Conservation (phyloP, 305 asterid species). For the Fraxinus dipetala region DNA sequence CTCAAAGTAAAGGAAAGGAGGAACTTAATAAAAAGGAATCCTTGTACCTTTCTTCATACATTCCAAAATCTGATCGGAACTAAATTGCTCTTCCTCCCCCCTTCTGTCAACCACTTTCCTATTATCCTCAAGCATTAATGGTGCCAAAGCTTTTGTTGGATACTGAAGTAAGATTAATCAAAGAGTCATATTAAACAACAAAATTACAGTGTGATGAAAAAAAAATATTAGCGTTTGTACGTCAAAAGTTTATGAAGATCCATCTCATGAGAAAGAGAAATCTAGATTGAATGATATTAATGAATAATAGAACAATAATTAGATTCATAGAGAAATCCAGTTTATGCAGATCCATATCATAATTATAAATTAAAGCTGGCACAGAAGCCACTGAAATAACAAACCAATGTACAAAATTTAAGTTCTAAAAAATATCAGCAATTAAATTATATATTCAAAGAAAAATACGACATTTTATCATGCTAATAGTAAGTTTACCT, state of each 20-base stretch:
- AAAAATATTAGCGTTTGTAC: background rate
- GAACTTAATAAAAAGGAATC: background rate
- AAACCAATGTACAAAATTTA: background rate
- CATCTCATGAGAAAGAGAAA: background rate
- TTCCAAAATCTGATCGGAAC: slow-evolving; percentile 56
- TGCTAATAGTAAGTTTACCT: background rate
- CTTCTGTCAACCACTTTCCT: slow-evolving; percentile 79
- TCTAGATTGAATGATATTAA: background rate
- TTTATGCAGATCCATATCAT: background rate
- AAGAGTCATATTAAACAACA: background rate
- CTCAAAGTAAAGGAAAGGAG: background rate
- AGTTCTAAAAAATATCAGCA: background rate
- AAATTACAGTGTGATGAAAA: background rate
- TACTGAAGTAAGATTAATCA: slow-evolving; percentile 40
- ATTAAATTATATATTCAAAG: background rate
- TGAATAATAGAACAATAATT: background rate
- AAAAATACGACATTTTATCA: background rate
- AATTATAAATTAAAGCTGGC: background rate
- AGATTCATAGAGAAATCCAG: background rate
- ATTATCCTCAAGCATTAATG: slow-evolving; percentile 81
- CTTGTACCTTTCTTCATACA: slow-evolving; percentile 77
- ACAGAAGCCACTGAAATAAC: background rate
- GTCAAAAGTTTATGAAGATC: background rate
- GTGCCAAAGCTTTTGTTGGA: slow-evolving; percentile 94
- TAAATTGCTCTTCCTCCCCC: slow-evolving; percentile 80